Conservation (phyloP, 2,329 filamentous ascomycete genomes). For the Monosporascus ibericus region DNA sequence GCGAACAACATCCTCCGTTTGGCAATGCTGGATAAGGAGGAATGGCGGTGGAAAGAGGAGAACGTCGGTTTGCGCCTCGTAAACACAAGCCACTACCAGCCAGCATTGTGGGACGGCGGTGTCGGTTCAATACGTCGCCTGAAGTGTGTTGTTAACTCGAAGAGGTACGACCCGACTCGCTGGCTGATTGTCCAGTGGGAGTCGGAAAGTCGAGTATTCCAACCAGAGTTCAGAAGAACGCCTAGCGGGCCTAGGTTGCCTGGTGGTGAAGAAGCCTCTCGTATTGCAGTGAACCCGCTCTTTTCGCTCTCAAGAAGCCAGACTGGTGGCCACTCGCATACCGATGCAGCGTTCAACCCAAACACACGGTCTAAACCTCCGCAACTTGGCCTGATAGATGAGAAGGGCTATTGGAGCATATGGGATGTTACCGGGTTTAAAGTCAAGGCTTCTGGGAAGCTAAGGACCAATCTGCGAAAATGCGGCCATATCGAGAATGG, state of each 20-base stretch:
- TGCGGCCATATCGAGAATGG: constrained; percentile 41
- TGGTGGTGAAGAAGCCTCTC: constrained; percentile 33
- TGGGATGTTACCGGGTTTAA: constrained; percentile 50
- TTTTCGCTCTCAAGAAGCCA: constrained; percentile 43
- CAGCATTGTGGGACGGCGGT: constrained; percentile 49
- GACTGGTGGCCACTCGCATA: constrained; percentile 50
- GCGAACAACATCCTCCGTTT: constrained; percentile 54
- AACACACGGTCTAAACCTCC: constrained; percentile 40
- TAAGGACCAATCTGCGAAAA: constrained; percentile 27
- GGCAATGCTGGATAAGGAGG: constrained; percentile 41
- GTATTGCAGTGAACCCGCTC: constrained; percentile 50
- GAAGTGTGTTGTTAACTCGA: constrained; percentile 38
- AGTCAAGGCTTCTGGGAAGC: constrained; percentile 26
- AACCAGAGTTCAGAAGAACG: constrained; percentile 41
- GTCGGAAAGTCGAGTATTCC: constrained; percentile 44
- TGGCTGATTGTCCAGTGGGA: constrained; percentile 51
- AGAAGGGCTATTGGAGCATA: constrained; percentile 59
- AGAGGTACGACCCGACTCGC: constrained; percentile 31
- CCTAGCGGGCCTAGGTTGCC: constrained; percentile 13
- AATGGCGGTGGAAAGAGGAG: constrained; percentile 48
- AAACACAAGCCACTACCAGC: constrained; percentile 35
- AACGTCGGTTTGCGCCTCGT: constrained; percentile 42
- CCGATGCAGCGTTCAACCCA: constrained; percentile 61
- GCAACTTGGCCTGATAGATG: constrained; percentile 61
- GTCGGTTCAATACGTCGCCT: constrained; percentile 43